phyloP scores from a whole-genome alignment of 108 stramenopile species.

The Stephanodiscus triporus region DNA sequence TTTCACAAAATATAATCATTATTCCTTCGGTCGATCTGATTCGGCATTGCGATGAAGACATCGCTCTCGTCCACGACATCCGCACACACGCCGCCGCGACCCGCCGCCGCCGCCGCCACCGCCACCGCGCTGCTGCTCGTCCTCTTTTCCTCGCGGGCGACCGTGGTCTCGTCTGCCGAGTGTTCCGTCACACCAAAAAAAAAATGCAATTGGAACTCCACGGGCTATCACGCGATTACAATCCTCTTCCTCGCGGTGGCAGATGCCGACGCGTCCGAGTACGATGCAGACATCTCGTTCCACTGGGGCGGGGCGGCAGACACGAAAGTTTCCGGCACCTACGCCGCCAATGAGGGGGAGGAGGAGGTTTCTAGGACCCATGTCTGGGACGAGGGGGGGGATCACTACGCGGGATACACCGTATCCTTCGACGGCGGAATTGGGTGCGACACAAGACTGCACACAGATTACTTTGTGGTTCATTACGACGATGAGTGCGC shows the following conservation, averaged over 20 bases:
- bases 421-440: not conserved
- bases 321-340: not conserved
- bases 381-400: not conserved
- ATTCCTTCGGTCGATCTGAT: not conserved
- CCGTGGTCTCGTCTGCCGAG: not conserved
- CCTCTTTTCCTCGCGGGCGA: not conserved
- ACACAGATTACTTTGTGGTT: not conserved
- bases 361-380: not conserved
- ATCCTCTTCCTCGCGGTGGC: not conserved
- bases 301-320: not conserved
- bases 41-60: not conserved
- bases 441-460: not conserved
- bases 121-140: not conserved
- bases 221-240: not conserved
- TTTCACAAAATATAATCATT: too few species aligned
- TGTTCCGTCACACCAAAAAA: not conserved
- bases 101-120: not conserved
- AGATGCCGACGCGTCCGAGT: not conserved
- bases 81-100: not conserved
- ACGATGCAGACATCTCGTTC: not conserved
- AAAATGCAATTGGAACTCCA: not conserved
- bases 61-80: not conserved
- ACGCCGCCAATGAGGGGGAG: not conserved
- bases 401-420: not conserved
- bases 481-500: not conserved